Evolutionary conservation across 2,329 filamentous ascomycete genomes (phyloP).

Genomic region (Trichoderma pleuroti): DNA sequence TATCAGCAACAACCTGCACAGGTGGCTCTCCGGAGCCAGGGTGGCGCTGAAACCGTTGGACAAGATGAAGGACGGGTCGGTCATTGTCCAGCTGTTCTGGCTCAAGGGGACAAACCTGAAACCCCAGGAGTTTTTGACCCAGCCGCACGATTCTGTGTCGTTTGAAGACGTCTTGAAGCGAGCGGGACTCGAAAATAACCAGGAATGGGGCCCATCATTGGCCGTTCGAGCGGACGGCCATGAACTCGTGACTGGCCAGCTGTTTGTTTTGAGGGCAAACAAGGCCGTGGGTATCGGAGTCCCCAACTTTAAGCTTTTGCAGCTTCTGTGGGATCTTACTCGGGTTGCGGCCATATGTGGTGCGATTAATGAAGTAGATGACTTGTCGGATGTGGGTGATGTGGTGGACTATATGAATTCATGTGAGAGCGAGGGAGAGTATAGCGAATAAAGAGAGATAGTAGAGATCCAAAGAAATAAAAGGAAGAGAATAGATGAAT

Average conservation of each 20-base stretch:
- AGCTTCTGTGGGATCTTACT: neutral
- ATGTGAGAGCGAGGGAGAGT: too few species aligned
- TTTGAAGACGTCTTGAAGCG: neutral
- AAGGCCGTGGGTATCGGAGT: neutral
- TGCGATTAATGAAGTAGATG: neutral
- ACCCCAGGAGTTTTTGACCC: neutral
- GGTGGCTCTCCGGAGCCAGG: neutral
- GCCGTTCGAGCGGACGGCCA: neutral
- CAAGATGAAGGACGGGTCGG: neutral
- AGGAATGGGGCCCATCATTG: neutral
- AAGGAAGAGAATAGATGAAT: too few species aligned
- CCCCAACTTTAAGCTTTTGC: neutral
- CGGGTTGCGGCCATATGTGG: neutral
- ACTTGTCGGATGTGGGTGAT: neutral
- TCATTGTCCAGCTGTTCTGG: neutral
- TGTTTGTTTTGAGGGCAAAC: neutral
- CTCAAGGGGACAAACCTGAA: neutral
- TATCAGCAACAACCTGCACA: neutral
- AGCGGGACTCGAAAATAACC: neutral
- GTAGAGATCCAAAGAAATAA: too few species aligned
- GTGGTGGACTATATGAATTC: neutral
- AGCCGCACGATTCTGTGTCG: neutral
- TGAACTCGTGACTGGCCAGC: neutral
- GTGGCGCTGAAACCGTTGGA: neutral
- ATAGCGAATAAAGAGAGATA: too few species aligned